phyloP scores from a whole-genome alignment of 2,329 filamentous ascomycete genomes.

The Stemphylium beticola region DNA sequence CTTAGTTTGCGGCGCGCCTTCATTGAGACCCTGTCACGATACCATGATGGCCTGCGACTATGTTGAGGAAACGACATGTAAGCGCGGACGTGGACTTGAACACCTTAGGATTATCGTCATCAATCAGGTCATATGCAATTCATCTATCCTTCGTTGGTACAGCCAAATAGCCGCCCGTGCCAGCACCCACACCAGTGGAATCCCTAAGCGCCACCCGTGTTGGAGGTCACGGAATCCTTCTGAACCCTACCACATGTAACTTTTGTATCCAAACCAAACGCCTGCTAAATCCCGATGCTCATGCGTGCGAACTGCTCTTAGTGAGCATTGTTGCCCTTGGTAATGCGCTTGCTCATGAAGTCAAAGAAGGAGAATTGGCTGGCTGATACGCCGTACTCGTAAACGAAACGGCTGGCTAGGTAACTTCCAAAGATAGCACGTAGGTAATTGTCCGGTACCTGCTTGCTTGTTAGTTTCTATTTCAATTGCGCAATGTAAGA shows the following conservation, averaged over 20 bases:
- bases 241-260: neutral
- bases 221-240: neutral
- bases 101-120: neutral
- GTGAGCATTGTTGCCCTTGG: conserved; percentile 30
- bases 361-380: conserved; percentile 99
- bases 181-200: conserved; percentile 6
- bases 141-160: conserved; percentile 11
- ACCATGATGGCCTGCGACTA: too few species aligned
- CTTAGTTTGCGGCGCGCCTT: too few species aligned
- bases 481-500: neutral
- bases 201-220: conserved; percentile 14
- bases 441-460: conserved; percentile 89
- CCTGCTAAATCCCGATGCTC: neutral
- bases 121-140: conserved; percentile 8
- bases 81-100: too few species aligned
- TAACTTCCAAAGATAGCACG: conserved; percentile 96
- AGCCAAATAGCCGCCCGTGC: conserved; percentile 7
- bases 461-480: conserved; percentile 24
- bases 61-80: too few species aligned
- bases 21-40: too few species aligned
- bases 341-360: conserved; percentile 67
- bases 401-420: conserved; percentile 93
- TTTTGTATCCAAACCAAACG: conserved; percentile 10
- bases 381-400: conserved; percentile 89
- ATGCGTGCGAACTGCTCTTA: neutral